These are phyloP conservation scores for Tuber magnatum DNA, from an alignment of 495 filamentous ascomycete genomes.

Conservation along the genomic window DNA sequence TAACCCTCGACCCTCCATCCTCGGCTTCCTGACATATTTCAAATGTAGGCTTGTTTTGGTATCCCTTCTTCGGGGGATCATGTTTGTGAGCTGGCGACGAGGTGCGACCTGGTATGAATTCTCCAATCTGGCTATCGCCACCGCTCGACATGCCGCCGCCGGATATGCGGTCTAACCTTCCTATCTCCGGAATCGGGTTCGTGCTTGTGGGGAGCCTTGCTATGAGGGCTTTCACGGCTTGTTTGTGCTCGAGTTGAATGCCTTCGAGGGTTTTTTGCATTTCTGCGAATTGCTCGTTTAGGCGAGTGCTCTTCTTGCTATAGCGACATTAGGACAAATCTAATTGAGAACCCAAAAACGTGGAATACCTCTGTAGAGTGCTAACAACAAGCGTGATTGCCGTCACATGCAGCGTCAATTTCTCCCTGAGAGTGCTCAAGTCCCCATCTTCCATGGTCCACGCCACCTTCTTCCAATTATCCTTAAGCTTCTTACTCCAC, in stretches of 20 bases:
- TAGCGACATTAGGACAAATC: not conserved
- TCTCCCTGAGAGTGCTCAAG: not conserved
- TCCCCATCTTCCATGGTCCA: conserved; percentile 7
- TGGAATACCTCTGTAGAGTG: conserved; percentile 4
- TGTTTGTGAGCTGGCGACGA: not conserved
- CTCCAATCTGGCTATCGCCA: not conserved
- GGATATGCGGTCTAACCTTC: too few relatives aligned
- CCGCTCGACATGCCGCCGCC: too few relatives aligned
- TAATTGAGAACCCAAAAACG: not conserved
- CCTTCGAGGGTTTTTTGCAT: not conserved
- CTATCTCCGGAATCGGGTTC: conserved; percentile 1
- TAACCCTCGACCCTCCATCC: not conserved
- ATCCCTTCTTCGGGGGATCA: not conserved
- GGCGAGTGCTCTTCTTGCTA: not conserved
- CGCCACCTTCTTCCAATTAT: conserved; percentile 4
- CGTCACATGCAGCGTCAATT: not conserved
- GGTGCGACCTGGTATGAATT: not conserved
- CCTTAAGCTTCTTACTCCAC: conserved; percentile 6
- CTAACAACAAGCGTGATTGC: not conserved
- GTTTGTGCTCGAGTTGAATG: not conserved
- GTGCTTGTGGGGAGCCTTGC: not conserved
- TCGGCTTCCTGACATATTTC: not conserved
- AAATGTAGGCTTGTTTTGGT: not conserved
- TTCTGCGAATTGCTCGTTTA: not conserved
- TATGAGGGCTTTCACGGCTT: not conserved